Percentiles rank a stretch among this genome's conserved stretches.
These are phyloP conservation scores for Pseudozyma hubeiensis DNA, from an alignment of 1,284 basidiomycete species.

Conservation along the genomic window DNA sequence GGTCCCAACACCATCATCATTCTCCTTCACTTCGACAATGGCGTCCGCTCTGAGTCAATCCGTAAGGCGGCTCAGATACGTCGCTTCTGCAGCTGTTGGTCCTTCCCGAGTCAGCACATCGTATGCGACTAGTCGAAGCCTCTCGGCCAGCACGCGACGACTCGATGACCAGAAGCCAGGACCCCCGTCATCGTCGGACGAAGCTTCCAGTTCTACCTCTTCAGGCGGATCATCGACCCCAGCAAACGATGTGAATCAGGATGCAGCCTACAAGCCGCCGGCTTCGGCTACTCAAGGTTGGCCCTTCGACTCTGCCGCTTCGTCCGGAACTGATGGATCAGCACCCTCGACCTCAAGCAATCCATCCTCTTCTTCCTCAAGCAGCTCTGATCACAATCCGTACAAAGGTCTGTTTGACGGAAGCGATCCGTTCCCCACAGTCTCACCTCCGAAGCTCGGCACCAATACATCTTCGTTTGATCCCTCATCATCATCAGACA, in stretches of 20 bases:
- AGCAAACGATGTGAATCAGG: not conserved
- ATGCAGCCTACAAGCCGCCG: conserved; percentile 20
- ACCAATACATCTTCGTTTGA: not conserved
- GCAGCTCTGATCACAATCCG: conserved; percentile 16
- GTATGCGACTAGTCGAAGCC: conserved; percentile 4
- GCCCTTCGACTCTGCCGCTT: conserved; percentile 16
- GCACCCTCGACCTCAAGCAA: not conserved
- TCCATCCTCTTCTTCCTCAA: conserved; percentile 1
- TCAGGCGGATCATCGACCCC: not conserved
- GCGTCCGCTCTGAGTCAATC: conserved; percentile 19
- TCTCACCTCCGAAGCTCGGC: conserved; percentile 2
- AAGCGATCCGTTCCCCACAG: conserved; percentile 36
- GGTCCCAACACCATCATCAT: not conserved
- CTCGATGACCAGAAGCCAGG: conserved; percentile 22
- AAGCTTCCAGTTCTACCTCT: conserved; percentile 10
- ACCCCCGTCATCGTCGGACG: not conserved
- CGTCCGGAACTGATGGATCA: not conserved
- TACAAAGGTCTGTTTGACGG: conserved; percentile 40
- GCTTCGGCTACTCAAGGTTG: conserved; percentile 15
- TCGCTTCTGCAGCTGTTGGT: not conserved
- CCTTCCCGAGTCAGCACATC: not conserved
- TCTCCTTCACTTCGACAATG: conserved; percentile 1
- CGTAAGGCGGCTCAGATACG: conserved; percentile 1
- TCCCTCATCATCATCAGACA: not conserved
- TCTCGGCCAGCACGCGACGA: conserved; percentile 21